Percentiles rank a stretch among this genome's conserved stretches.
These are phyloP conservation scores for Trichosphaerium sp. DNA, from an alignment of 78 protist species.

Conservation along the genomic window DNA sequence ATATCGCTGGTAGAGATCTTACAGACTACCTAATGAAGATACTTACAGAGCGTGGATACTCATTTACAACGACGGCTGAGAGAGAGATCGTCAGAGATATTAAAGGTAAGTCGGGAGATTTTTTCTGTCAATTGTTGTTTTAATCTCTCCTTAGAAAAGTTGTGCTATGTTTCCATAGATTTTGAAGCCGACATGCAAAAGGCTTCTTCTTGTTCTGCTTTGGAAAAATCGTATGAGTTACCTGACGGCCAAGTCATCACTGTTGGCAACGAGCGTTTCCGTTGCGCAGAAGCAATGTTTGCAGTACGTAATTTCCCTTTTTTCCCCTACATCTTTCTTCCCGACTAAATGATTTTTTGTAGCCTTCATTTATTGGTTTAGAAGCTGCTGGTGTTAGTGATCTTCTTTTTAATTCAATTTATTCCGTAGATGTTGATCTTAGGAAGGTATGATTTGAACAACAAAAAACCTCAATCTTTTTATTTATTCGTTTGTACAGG, in stretches of 20 bases:
- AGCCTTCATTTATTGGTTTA: conserved; percentile 78
- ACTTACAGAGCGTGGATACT: conserved; percentile 42
- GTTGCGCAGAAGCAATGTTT: conserved; percentile 36
- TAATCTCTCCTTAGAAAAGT: no score
- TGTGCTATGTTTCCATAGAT: conserved; percentile 30
- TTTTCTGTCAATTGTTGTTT: no score
- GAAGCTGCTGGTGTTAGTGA: conserved; percentile 76
- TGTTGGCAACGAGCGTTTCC: no score
- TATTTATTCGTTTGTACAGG: no score
- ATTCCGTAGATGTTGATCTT: conserved; percentile 79
- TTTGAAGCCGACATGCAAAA: conserved; percentile 11
- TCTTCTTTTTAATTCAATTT: conserved; percentile 58
- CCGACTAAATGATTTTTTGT: conserved; percentile 87
- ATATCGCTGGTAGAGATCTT: conserved; percentile 24
- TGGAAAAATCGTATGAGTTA: conserved; percentile 23
- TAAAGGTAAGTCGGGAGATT: no score
- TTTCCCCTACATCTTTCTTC: no score
- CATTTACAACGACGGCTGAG: conserved; percentile 37
- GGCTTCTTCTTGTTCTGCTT: no score
- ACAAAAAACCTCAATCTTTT: no score
- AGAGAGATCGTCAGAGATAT: conserved; percentile 33
- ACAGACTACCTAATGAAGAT: conserved; percentile 38
- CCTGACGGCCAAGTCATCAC: conserved; percentile 58
- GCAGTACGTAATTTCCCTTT: no score
- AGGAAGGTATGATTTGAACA: conserved; percentile 15